A percentile compares a stretch with the other conserved stretches of the same genome.
Conservation (phyloP, 169 alveolate species). For the Plasmodium berghei region DNA sequence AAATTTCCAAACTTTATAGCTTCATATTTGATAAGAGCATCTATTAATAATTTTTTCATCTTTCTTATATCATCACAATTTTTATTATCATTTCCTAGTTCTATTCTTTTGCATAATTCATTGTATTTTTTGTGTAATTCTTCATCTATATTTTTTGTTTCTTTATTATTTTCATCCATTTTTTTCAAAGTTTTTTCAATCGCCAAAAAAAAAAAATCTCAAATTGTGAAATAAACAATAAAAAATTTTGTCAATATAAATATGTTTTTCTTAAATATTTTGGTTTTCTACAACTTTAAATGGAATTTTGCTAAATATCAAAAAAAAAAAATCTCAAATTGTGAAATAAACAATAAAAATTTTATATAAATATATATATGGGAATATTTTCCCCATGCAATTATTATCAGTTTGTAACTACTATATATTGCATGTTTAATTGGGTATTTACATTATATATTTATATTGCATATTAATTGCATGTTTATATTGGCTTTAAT, state of each 20-base stretch:
- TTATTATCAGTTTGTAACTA: too few species aligned
- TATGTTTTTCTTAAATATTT: too few species aligned
- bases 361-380: too few species aligned
- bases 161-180: neutral
- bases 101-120: slow-evolving; percentile 23
- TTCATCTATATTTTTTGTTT: slow-evolving; percentile 8
- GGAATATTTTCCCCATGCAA: too few species aligned
- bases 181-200: neutral
- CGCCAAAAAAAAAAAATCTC: neutral
- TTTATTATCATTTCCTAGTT: slow-evolving; percentile 1
- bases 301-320: too few species aligned
- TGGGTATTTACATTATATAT: too few species aligned
- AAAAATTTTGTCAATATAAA: neutral
- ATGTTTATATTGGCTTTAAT: too few species aligned
- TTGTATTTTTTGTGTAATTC: slow-evolving; percentile 16
- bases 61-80: slow-evolving; percentile 13
- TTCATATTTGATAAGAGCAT: slow-evolving; percentile 37
- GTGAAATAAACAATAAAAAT: too few species aligned
- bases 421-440: too few species aligned
- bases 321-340: too few species aligned
- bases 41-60: slow-evolving; percentile 30
- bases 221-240: neutral
- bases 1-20: slow-evolving; percentile 57
- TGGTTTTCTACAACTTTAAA: too few species aligned
- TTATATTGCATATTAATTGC: too few species aligned